phyloP scores from a whole-genome alignment of 805 yeast genomes.

The Yarrowia yakushimensis region DNA sequence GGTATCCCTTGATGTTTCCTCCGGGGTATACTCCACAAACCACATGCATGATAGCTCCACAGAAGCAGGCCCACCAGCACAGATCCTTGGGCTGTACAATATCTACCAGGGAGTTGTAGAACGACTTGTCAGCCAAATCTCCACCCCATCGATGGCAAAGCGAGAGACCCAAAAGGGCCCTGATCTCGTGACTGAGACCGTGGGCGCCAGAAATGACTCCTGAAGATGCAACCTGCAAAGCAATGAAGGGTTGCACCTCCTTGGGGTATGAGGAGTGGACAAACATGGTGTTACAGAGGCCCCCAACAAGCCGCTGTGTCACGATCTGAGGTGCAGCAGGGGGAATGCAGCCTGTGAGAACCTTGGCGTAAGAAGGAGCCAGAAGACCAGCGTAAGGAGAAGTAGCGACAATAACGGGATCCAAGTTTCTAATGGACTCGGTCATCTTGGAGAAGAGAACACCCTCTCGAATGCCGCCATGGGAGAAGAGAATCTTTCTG shows the following conservation, averaged over 20 bases:
- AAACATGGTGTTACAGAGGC: conserved; percentile 69
- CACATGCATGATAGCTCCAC: conserved; percentile 71
- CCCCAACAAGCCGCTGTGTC: conserved; percentile 58
- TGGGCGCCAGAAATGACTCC: conserved; percentile 75
- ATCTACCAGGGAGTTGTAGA: conserved; percentile 39
- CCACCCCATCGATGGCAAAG: conserved; percentile 82
- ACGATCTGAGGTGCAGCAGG: conserved; percentile 55
- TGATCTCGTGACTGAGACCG: conserved; percentile 66
- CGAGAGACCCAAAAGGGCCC: conserved; percentile 71
- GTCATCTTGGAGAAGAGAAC: conserved; percentile 62
- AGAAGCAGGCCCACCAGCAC: conserved; percentile 69
- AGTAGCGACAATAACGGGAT: conserved; percentile 67
- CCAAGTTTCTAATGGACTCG: conserved; percentile 54
- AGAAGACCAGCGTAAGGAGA: conserved; percentile 68
- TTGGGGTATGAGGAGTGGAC: conserved; percentile 74
- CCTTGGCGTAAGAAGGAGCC: conserved; percentile 52
- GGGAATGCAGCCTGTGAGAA: conserved; percentile 59
- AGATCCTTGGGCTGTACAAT: conserved; percentile 41
- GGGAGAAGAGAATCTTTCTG: conserved; percentile 62
- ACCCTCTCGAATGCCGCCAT: conserved; percentile 79
- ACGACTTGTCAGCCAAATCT: conserved; percentile 52
- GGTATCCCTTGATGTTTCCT: conserved; percentile 61
- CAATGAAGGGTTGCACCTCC: conserved; percentile 71
- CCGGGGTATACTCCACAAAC: conserved; percentile 81
- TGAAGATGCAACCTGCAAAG: conserved; percentile 65